Base-by-base conservation (phyloP, 371 early-diverging fungal genomes). In the Capniomyces stellatus region DNA sequence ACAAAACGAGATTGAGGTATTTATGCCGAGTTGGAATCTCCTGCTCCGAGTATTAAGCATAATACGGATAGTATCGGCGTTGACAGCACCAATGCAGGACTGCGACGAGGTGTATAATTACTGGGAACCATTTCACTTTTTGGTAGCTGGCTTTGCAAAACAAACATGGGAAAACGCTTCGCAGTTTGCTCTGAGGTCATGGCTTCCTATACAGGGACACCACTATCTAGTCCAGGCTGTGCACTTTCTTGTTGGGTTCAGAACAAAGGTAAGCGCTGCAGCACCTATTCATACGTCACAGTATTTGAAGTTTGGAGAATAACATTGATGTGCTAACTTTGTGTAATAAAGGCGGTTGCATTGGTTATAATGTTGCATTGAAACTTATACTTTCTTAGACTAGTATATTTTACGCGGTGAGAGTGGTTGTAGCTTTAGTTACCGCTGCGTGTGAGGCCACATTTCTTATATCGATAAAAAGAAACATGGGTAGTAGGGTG, bases 151-250 rank as follows among this genome's bases (percentile, higher is more conserved):
- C 0, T 67, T 68, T 51, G 97, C 91, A 28, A 69, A 89, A 54
- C 85, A 92, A 65, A 94, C 97, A 1, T 96, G 97, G 97, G 97
- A 96, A 64, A 92, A 94, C 59, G 80, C 89, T 10, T 88, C 93
- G 3, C 67, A 77, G 25, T 91, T 74, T 58, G 82, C 89, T 24
- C 82, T 96, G 40, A 79, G 95, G 39, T 84, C 85, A 18, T 96
- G 87, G 82, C 77, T 77, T 1, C 92, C 85, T 61, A 70, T 87
- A 15, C 59, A 63, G n/a, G 21, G 82, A 1, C 79, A 88, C 64
- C 68, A 79, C 4, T 18, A 70, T 19, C 58, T 75, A 8, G 73
- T 73, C 1, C 59, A 35, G 6, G 22, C 66, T 24, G 43, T 75
- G 13, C 73, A 67, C 25, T 50, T 77, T 8, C 55, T 76, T 30